Base-by-base conservation (phyloP, 2,329 filamentous ascomycete genomes). In the Plenodomus lindquistii region DNA sequence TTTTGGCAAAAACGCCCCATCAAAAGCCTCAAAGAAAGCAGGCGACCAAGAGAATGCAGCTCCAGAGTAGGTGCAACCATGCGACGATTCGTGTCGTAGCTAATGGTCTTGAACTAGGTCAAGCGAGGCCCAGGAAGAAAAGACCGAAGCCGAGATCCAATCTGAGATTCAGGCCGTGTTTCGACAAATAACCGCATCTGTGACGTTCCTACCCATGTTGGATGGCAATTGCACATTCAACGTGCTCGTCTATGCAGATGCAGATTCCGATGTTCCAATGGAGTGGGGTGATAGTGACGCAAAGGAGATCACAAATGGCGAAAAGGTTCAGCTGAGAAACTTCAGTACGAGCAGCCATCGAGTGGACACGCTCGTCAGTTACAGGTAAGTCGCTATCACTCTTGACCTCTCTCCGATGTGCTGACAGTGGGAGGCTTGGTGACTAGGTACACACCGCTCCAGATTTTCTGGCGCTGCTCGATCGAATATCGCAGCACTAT, bases 251-350 rank as follows among this genome's bases (percentile, higher is more conserved):
- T 99, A 99, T 70, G 94, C 94, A 43, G 93, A 99, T 70, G 92
- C 92, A 16, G 92, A 97, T 74, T 94, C 89, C 49, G 93, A 97
- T 40, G 94, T 99, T 13, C 94, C 94, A 3, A 87, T 99, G 49
- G 94, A 99, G 73, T 99, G 94, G 94, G 94, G 94, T 39, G 94
- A 99, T 76, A 96, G 91, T 61, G 94, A 97, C 73, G 92, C 93
- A 45, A 97, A 96, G 77, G 94, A 99, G 79, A 97, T 99, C 60
- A 81, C 86, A 69, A 89, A 94, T 63, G 93, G 90, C 36, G 94
- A 99, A 79, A 91, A 94, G 69, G 94, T 99, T 22, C 92, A 97
- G 76, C 77, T 99, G 67, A 83, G 94, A 52, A 96, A 93, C 58
- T 99, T 97, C 77, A 97, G 92, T 73, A 99, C 94, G 15, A 91